Percentiles rank a stretch among this genome's conserved stretches.
phyloP scores from a whole-genome alignment of 2,329 filamentous ascomycete species.

The Clarireedia hainanense region DNA sequence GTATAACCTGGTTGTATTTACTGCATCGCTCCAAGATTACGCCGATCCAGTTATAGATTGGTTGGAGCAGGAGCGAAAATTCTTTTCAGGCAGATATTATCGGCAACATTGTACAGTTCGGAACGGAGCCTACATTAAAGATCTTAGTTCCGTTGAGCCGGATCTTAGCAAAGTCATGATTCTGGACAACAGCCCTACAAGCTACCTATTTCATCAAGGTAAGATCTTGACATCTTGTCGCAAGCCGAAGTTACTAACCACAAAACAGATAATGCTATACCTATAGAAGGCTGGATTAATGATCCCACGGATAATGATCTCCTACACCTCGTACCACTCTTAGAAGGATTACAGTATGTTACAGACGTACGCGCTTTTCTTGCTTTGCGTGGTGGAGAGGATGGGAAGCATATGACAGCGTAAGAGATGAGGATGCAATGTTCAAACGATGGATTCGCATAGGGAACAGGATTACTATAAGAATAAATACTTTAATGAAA shows the following conservation, averaged over 20 bases:
- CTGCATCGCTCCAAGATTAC: conserved; percentile 95
- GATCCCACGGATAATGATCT: conserved; percentile 96
- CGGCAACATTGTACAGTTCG: conserved; percentile 94
- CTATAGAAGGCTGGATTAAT: conserved; percentile 98
- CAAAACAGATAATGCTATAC: conserved; percentile 84
- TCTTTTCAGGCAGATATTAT: conserved; percentile 89
- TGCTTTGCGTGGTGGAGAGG: conserved; percentile 80
- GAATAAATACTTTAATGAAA: conserved; percentile 10
- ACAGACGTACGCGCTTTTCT: conserved; percentile 90
- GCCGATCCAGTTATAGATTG: conserved; percentile 98
- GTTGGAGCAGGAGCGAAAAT: conserved; percentile 94
- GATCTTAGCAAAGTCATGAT: conserved; percentile 99
- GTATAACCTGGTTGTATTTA: conserved; percentile 97
- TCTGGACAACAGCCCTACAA: conserved; percentile 94
- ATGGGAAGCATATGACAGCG: conserved; percentile 42
- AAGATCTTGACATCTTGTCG: conserved; percentile 28
- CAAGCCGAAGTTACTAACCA: background rate
- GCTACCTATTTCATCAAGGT: conserved; percentile 99
- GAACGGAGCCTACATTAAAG: conserved; percentile 96
- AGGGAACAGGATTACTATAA: conserved; percentile 5
- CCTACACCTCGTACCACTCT: conserved; percentile 80
- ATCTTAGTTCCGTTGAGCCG: conserved; percentile 89
- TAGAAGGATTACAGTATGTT: conserved; percentile 93
- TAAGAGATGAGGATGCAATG: conserved; percentile 3
- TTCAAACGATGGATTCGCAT: background rate